Evolutionary conservation across 2,329 filamentous ascomycete genomes (phyloP), one percentile per base, ranked within the genome.

Genomic region (Cladosporium sp.): DNA sequence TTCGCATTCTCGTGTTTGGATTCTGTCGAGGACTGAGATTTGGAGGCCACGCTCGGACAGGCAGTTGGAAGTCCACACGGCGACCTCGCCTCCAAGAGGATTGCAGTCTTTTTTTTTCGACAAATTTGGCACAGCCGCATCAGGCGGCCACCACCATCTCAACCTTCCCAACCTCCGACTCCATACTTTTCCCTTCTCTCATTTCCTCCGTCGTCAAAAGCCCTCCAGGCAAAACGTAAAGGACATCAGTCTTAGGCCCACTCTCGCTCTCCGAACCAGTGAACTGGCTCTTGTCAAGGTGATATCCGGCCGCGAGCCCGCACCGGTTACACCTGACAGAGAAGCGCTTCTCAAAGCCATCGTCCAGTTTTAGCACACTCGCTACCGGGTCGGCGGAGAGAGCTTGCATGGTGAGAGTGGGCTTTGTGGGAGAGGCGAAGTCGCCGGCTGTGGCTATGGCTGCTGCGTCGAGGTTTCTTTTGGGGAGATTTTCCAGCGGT

Each of bases 331-430:
- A 88, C 18, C 77, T 71, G 55, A 79, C 70, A 4, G 80, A 57
- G 50, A 77, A 71, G 15, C 84, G 68, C 70, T 84, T 86, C 69
- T 87, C 84, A 54, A 86, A 86, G 4, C 84, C 84, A 52, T 84
- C 79, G 8, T 67, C 63, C 4, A 64, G 53, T 27, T 62, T 61
- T 16, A 66, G 45, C 2, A 67, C 50, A 4, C 52, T 50, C 7
- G 55, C 15, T 22, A 36, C 45, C 15, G 50, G 46, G 7, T 57
- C 55, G 27, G 53, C 16, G 6, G 39, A 39, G 3, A 57, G 42
- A 5, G 54, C 46, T n/a, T 54, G 53, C n/a, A 57, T 41, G 22
- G 59, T 57, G 18, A 56, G 49, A 19, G 52, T 46, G 38, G 59
- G 51, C 8, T 55, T 41, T 1, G 57, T 42, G 22, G 56, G 49